Percentiles rank a stretch among this genome's conserved stretches.
Evolutionary conservation across 495 filamentous ascomycete species (phyloP).

Genomic region (Aspergillus cavernicola): DNA sequence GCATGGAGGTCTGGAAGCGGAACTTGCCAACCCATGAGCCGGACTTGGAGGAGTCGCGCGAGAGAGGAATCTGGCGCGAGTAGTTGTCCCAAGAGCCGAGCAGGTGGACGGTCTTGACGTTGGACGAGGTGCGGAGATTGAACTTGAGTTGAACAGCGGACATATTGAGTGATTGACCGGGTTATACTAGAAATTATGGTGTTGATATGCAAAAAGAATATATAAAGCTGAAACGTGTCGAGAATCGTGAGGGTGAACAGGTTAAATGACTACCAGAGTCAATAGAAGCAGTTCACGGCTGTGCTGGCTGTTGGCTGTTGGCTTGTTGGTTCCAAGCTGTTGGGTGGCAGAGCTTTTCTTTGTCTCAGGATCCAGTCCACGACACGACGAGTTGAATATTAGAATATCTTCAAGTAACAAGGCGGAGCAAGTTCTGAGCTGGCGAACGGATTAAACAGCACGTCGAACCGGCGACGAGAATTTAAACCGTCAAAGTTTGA

Average conservation of each 20-base stretch:
- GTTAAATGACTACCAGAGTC: constrained; percentile 24
- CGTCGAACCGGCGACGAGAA: constrained; percentile 53
- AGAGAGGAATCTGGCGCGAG: constrained; percentile 83
- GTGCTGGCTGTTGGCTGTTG: constrained; percentile 7
- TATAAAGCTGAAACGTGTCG: constrained; percentile 20
- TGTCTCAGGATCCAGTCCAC: constrained; percentile 29
- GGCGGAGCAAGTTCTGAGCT: constrained; percentile 36
- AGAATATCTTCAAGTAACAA: constrained; percentile 16
- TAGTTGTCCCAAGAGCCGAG: constrained; percentile 99
- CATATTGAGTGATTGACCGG: constrained; percentile 54
- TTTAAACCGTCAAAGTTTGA: constrained; percentile 25
- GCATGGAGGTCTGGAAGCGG: constrained; percentile 80
- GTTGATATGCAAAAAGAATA: constrained; percentile 16
- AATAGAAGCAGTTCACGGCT: constrained; percentile 9
- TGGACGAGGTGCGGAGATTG: constrained; percentile 88
- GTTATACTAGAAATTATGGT: constrained; percentile 33
- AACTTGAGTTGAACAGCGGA: constrained; percentile 82
- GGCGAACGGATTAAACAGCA: constrained; percentile 31
- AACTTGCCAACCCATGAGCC: constrained; percentile 94
- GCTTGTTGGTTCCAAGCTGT: constrained; percentile 12
- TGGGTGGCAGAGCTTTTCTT: constrained; percentile 14
- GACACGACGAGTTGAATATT: constrained; percentile 16
- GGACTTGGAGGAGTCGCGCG: constrained; percentile 78
- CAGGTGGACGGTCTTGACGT: constrained; percentile 96
- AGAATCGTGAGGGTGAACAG: constrained; percentile 5